Conservation (phyloP, 2,329 filamentous ascomycete genomes). For the Fusarium globosum region DNA sequence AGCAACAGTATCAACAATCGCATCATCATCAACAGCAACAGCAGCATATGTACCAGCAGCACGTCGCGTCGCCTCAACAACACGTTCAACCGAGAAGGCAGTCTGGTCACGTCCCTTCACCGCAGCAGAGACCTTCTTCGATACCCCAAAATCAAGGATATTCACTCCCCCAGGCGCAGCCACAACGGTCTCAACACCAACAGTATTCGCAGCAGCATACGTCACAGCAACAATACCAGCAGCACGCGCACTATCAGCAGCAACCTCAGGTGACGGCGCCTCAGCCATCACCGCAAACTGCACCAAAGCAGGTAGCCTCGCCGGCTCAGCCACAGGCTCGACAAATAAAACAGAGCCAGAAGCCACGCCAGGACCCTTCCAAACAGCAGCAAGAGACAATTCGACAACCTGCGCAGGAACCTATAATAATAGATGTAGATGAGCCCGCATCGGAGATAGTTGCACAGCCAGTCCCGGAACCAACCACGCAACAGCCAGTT, state of each 20-base stretch:
- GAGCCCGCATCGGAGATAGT: constrained; percentile 23
- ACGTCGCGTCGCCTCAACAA: constrained; percentile 44
- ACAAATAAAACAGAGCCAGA: constrained; percentile 29
- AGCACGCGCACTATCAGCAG: constrained; percentile 27
- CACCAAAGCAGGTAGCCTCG: constrained; percentile 20
- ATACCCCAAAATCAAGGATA: constrained; percentile 40
- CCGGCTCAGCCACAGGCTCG: constrained; percentile 25
- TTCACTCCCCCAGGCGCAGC: constrained; percentile 33
- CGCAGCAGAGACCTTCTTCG: constrained; percentile 38
- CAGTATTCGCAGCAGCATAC: constrained; percentile 33
- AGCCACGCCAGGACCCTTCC: constrained; percentile 21
- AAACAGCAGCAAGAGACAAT: constrained; percentile 27
- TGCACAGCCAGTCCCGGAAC: constrained; percentile 20
- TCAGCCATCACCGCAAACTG: constrained; percentile 23
- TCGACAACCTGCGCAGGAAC: constrained; percentile 32
- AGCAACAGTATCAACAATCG: constrained; percentile 47
- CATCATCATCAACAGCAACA: constrained; percentile 46
- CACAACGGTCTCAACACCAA: constrained; percentile 27
- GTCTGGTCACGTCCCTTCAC: constrained; percentile 34
- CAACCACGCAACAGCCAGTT: constrained; percentile 30
- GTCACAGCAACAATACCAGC: constrained; percentile 33
- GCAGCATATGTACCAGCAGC: constrained; percentile 44
- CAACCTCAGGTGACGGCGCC: constrained; percentile 11
- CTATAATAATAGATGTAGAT: constrained; percentile 6
- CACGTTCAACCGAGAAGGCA: constrained; percentile 29